phyloP scores from a whole-genome alignment of 352 stramenopile genomes.

The Poterioochromonas sp. region DNA sequence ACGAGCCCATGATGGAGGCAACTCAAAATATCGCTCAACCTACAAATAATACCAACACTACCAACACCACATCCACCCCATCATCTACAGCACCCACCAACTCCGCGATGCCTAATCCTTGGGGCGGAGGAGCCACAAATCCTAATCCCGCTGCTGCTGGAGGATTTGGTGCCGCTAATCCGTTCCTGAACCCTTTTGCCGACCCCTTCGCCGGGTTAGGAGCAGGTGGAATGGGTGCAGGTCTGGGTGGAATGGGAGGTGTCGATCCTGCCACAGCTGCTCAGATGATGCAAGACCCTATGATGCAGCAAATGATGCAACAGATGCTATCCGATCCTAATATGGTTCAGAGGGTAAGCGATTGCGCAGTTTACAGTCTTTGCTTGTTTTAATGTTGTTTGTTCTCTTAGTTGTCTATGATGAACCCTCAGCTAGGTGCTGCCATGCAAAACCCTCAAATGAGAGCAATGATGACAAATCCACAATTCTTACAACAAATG shows the following conservation, averaged over 20 bases:
- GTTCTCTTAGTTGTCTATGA: slow-evolving; percentile 47
- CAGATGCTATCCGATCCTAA: slow-evolving; percentile 57
- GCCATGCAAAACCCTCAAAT: slow-evolving; percentile 74
- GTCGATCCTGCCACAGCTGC: slow-evolving; percentile 39
- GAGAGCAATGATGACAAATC: slow-evolving; percentile 74
- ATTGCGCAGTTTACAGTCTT: neutral
- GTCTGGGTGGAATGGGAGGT: slow-evolving; percentile 26
- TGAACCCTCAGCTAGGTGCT: slow-evolving; percentile 66
- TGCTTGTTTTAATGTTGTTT: slow-evolving; percentile 45
- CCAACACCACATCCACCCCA: neutral
- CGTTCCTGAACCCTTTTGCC: too few relatives aligned
- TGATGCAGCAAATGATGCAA: slow-evolving; percentile 68
- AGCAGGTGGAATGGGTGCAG: neutral
- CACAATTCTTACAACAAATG: slow-evolving; percentile 66
- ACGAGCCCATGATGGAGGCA: slow-evolving; percentile 89
- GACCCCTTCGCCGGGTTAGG: too few relatives aligned
- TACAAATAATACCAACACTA: neutral
- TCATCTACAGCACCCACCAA: slow-evolving; percentile 34
- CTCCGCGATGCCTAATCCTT: slow-evolving; percentile 57
- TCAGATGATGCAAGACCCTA: slow-evolving; percentile 68
- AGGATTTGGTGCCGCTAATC: neutral
- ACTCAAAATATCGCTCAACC: slow-evolving; percentile 35
- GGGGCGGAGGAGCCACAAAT: slow-evolving; percentile 40
- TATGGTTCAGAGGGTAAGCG: slow-evolving; percentile 38
- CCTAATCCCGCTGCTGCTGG: too few relatives aligned